These are phyloP conservation scores for Cryptococcus maquisensis DNA, from an alignment of 1,284 basidiomycete species.

Conservation along the genomic window DNA sequence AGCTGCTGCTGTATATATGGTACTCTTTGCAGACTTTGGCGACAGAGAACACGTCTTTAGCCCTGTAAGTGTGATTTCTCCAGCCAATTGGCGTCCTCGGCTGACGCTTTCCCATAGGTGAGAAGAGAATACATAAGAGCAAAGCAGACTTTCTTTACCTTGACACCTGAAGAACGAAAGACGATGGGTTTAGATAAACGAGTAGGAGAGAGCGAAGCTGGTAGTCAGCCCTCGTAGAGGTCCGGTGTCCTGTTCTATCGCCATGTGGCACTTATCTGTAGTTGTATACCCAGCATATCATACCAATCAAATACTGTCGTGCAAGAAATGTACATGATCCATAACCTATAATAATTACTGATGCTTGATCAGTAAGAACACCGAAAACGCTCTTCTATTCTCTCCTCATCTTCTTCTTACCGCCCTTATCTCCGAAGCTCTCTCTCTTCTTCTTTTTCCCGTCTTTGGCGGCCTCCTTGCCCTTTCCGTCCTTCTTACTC, in stretches of 20 bases:
- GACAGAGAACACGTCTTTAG: constrained; percentile 44
- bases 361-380: not conserved
- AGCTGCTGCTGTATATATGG: constrained; percentile 38
- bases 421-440: constrained; percentile 30
- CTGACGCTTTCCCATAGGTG: constrained; percentile 2
- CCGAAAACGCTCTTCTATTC: not conserved
- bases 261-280: too few species aligned
- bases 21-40: constrained; percentile 44
- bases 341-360: not conserved
- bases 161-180: constrained; percentile 8
- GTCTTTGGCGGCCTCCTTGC: constrained; percentile 48
- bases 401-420: constrained; percentile 1
- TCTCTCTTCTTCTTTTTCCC: constrained; percentile 29
- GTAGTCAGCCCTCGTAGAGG: not conserved
- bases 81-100: not conserved
- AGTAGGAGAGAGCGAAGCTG: not conserved
- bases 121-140: constrained; percentile 5
- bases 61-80: constrained; percentile 33
- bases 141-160: constrained; percentile 7
- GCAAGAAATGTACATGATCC: not conserved
- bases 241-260: not conserved
- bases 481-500: constrained; percentile 55
- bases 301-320: not conserved
- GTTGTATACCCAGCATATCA: not conserved
- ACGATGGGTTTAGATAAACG: constrained; percentile 6